phyloP scores from a whole-genome alignment of 345 rosid genomes.

The Carallia brachiata region DNA sequence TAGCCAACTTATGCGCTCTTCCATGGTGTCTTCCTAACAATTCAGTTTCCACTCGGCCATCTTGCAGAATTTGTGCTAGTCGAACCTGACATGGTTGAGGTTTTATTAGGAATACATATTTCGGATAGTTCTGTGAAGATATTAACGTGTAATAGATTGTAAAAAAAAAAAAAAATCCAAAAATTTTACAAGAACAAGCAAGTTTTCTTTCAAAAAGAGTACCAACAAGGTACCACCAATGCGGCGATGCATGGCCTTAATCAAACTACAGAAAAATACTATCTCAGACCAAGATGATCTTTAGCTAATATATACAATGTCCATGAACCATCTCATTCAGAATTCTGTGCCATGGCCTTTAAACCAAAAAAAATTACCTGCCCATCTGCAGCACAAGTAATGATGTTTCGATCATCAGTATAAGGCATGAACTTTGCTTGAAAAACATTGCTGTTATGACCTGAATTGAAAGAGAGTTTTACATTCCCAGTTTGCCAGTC shows the following conservation, averaged over 20 bases:
- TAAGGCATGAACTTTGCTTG: slow-evolving; percentile 86
- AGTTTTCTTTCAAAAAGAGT: no score
- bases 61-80: slow-evolving; percentile 63
- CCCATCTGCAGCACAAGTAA: slow-evolving; percentile 94
- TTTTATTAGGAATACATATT: no score
- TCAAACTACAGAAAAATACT: neutral
- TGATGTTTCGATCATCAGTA: slow-evolving; percentile 72
- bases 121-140: no score
- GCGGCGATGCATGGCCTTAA: neutral
- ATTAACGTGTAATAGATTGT: no score
- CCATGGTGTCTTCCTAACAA: slow-evolving; percentile 61
- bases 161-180: no score
- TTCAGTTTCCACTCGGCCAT: slow-evolving; percentile 55
- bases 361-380: slow-evolving; percentile 42
- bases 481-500: slow-evolving; percentile 67
- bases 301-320: neutral
- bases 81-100: slow-evolving; percentile 52
- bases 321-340: neutral
- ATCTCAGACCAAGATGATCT: neutral
- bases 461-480: slow-evolving; percentile 68
- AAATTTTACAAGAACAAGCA: no score
- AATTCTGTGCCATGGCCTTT: neutral
- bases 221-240: neutral
- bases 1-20: slow-evolving; percentile 73
- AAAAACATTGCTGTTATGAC: slow-evolving; percentile 69